A percentile compares a stretch with the other conserved stretches of the same genome.
Conservation (phyloP, 257 asterid species). For the Ajuga chamaepitys region DNA sequence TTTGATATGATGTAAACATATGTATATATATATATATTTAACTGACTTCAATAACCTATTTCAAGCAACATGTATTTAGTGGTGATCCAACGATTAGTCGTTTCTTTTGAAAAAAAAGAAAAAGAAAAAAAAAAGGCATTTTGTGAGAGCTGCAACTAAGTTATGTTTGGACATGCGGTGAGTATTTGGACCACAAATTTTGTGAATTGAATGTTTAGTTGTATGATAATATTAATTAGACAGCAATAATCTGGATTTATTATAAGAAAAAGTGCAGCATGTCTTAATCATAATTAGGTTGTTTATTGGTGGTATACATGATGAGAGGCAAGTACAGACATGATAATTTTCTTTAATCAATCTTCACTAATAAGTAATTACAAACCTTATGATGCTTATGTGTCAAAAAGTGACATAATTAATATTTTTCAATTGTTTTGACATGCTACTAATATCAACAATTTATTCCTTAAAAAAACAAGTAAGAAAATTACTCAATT, state of each 20-base stretch:
- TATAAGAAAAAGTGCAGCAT: slow-evolving; percentile 9
- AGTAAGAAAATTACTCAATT: no score
- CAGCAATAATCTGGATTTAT: slow-evolving; percentile 24
- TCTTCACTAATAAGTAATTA: background rate
- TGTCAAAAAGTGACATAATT: slow-evolving; percentile 6
- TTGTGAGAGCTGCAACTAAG: slow-evolving; percentile 3
- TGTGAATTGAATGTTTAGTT: background rate
- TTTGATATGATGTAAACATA: no score
- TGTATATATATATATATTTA: no score
- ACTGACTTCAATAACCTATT: background rate
- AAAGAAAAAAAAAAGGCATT: background rate
- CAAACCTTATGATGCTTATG: slow-evolving; percentile 1
- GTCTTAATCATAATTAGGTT: slow-evolving; percentile 20
- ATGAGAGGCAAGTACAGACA: slow-evolving; percentile 27
- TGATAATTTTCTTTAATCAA: slow-evolving; percentile 23
- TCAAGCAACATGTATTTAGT: background rate
- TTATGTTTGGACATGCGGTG: slow-evolving; percentile 19
- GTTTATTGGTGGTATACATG: slow-evolving; percentile 24
- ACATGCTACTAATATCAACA: no score
- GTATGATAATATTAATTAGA: slow-evolving; percentile 19
- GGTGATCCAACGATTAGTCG: background rate
- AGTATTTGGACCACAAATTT: slow-evolving; percentile 19
- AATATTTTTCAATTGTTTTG: no score
- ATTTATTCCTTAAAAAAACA: no score
- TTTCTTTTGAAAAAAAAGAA: background rate